These are phyloP conservation scores for Tulasnella sp. DNA, from an alignment of 768 basidiomycete genomes.

Conservation along the genomic window DNA sequence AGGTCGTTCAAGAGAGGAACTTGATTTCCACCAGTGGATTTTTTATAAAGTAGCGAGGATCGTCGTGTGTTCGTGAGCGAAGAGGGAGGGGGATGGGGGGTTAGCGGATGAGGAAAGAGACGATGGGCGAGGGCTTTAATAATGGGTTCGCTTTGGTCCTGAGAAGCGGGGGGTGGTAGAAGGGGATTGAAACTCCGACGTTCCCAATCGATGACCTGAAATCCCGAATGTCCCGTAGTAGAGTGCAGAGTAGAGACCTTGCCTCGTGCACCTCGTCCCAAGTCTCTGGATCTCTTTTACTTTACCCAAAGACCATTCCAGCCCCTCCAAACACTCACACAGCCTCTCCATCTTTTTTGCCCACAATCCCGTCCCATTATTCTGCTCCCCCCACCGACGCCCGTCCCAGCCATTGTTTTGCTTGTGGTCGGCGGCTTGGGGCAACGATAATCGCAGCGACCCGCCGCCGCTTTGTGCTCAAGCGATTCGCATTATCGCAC, in stretches of 20 bases:
- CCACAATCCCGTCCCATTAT: neutral
- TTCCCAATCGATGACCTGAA: neutral
- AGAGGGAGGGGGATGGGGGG: slow-evolving; percentile 43
- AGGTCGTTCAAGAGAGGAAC: slow-evolving; percentile 16
- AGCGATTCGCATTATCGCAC: neutral
- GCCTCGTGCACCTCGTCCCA: neutral
- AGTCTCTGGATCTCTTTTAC: slow-evolving; percentile 2
- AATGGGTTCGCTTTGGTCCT: neutral
- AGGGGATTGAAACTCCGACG: neutral
- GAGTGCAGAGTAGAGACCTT: neutral
- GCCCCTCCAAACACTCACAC: neutral
- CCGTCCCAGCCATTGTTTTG: neutral
- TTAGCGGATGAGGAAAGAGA: slow-evolving; percentile 33
- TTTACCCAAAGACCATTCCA: neutral
- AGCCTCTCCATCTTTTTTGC: neutral
- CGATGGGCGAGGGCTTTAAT: slow-evolving; percentile 39
- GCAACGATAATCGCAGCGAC: neutral
- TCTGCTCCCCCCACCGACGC: neutral
- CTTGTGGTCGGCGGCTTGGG: neutral
- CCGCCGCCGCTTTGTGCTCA: neutral
- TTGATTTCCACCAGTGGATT: slow-evolving; percentile 33
- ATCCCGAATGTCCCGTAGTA: neutral
- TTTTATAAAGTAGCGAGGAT: slow-evolving; percentile 22
- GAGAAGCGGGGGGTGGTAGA: slow-evolving; percentile 27
- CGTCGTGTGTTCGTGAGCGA: slow-evolving; percentile 40